These are phyloP conservation scores for grape (Vitis vinifera) DNA, from an alignment of 164 flowering plant species.

Conservation along the genomic window DNA sequence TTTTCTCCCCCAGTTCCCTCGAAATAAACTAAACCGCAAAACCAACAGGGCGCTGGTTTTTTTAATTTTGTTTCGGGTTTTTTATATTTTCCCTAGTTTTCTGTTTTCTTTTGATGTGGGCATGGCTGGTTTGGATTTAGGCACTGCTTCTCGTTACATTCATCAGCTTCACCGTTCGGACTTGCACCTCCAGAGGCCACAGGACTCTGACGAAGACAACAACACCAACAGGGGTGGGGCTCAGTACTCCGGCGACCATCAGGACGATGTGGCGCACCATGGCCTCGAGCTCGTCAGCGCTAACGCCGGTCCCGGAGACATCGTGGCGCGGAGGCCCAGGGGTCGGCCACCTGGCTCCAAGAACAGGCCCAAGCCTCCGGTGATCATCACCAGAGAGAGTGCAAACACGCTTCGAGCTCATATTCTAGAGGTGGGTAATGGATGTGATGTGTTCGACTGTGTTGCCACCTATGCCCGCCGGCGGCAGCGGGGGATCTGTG, in stretches of 20 bases:
- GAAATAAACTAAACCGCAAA: conserved; percentile 18
- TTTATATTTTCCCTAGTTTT: conserved; percentile 23
- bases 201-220: conserved; percentile 36
- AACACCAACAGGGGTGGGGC: conserved; percentile 12
- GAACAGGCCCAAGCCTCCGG: conserved; percentile 58
- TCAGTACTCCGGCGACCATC: conserved; percentile 24
- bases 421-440: conserved; percentile 40
- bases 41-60: conserved; percentile 12
- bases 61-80: conserved; percentile 17
- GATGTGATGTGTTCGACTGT: conserved; percentile 47
- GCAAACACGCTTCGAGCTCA: conserved; percentile 54
- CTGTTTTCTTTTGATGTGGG: conserved; percentile 23
- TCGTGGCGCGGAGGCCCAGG: conserved; percentile 37
- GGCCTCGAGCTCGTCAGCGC: conserved; percentile 37
- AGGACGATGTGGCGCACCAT: conserved; percentile 23
- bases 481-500: conserved; percentile 55
- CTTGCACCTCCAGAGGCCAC: conserved; percentile 40
- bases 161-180: conserved; percentile 51
- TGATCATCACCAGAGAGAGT: conserved; percentile 51
- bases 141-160: conserved; percentile 60
- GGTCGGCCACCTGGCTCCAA: conserved; percentile 57
- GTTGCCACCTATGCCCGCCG: conserved; percentile 42
- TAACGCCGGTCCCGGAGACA: conserved; percentile 30
- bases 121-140: conserved; percentile 88
- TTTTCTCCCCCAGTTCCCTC: conserved; percentile 4